Conservation (phyloP, 1,284 basidiomycete species). For the Cryptococcus amylolentus region DNA sequence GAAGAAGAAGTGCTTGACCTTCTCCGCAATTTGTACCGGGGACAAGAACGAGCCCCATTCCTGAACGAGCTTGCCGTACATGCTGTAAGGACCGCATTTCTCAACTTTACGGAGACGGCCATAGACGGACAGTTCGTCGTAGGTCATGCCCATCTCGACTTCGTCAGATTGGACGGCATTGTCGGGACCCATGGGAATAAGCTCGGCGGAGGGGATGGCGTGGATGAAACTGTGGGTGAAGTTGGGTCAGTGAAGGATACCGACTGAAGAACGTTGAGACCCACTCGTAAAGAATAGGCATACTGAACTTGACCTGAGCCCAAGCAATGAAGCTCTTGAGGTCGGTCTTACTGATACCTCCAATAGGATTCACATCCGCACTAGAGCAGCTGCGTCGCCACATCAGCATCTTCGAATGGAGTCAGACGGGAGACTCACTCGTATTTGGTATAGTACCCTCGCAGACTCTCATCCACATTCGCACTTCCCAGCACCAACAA, state of each 20-base stretch:
- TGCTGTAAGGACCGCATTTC: conserved; percentile 95
- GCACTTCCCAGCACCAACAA: conserved; percentile 92
- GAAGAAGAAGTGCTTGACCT: conserved; percentile 97
- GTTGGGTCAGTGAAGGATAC: not conserved
- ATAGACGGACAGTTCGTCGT: conserved; percentile 91
- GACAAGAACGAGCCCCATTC: conserved; percentile 79
- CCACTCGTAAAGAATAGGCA: conserved; percentile 77
- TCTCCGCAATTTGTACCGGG: conserved; percentile 87
- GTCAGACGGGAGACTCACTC: conserved; percentile 58
- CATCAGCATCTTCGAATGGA: conserved; percentile 1
- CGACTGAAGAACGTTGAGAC: conserved; percentile 15
- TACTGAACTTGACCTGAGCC: conserved; percentile 69
- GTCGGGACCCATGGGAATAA: conserved; percentile 85
- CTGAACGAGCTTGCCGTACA: conserved; percentile 88
- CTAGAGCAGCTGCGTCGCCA: conserved; percentile 55
- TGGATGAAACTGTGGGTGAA: conserved; percentile 67
- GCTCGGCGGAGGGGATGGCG: conserved; percentile 90
- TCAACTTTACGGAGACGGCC: conserved; percentile 91
- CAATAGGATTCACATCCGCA: conserved; percentile 96
- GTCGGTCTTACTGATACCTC: conserved; percentile 96
- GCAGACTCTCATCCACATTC: conserved; percentile 95
- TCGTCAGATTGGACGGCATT: conserved; percentile 95
- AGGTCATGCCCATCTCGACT: conserved; percentile 99
- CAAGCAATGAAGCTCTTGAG: conserved; percentile 92
- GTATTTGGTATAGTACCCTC: conserved; percentile 97